Base-by-base conservation (phyloP, 495 filamentous ascomycete genomes). In the Tuber indicum region DNA sequence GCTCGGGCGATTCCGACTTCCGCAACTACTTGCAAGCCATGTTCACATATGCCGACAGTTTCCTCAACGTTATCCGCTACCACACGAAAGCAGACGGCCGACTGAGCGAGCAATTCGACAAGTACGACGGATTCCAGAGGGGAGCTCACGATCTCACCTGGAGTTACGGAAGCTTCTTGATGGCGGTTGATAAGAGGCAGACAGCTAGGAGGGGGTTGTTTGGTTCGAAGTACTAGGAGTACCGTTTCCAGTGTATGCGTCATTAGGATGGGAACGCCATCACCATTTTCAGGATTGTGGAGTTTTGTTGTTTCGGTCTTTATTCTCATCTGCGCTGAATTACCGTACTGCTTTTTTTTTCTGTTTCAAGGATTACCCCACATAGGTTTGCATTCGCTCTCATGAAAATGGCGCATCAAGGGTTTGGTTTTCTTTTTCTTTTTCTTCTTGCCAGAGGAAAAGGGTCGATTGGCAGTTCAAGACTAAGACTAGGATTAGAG, bases 91-190 rank as follows among this genome's bases (percentile, higher is more conserved):
- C n/a, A 12, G 78, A 84, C 42, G 85, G 85, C 19, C 72, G 74
- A 32, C 45, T 86, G 74, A 83, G 84, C 42, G 85, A 86, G 78
- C 85, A 86, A 77, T 86, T 85, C 73, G 84, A 86, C 74, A 75
- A 81, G 7, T 75, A 46, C 36, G 85, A 84, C 3, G 85, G 85
- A 47, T 83, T 76, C 72, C 80, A 84, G 81, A 72, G 78, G 14
- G 85, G 84, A 1, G 85, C 85, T 43, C 78, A 81, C 46, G 85
- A 86, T 77, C 74, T 86, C 80, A 86, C 85, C 26, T 86, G 85
- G 85, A 85, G 84, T 72, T 86, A 86, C 77, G 84, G 83, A 45
- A 81, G 81, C 6, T 85, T 85, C 75, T 75, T 85, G 75, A 78
- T 79, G 76, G 85, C 83, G 10, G 78, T 77, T 41, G 79, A 83